These are phyloP conservation scores for Diaporthe ampelina DNA, from an alignment of 2,329 filamentous ascomycete genomes.

Conservation along the genomic window DNA sequence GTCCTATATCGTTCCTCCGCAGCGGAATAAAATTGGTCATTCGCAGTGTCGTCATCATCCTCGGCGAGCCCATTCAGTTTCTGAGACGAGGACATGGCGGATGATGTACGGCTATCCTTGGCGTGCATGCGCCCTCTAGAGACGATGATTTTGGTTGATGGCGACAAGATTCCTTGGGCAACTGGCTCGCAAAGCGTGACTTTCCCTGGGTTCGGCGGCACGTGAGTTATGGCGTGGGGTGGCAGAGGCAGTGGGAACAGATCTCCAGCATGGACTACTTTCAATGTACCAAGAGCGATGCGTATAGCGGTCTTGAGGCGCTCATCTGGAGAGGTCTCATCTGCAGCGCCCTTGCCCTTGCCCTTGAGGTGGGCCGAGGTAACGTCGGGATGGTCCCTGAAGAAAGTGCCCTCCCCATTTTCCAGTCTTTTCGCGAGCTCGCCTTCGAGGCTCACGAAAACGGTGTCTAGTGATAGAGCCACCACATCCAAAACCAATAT, in stretches of 20 bases:
- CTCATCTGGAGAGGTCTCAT: slow-evolving; percentile 61
- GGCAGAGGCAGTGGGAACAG: slow-evolving; percentile 82
- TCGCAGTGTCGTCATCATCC: slow-evolving; percentile 84
- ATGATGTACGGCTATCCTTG: slow-evolving; percentile 64
- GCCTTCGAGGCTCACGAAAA: slow-evolving; percentile 89
- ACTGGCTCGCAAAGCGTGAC: slow-evolving; percentile 96
- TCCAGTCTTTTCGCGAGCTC: slow-evolving; percentile 85
- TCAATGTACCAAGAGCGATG: slow-evolving; percentile 78
- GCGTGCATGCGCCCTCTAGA: slow-evolving; percentile 72
- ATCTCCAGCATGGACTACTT: slow-evolving; percentile 87
- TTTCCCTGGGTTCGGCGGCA: slow-evolving; percentile 85
- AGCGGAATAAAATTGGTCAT: slow-evolving; percentile 93
- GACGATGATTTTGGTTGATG: slow-evolving; percentile 87
- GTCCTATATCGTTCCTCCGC: slow-evolving; percentile 81
- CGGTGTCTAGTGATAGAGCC: slow-evolving; percentile 83
- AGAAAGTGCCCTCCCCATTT: slow-evolving; percentile 86
- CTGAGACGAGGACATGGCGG: slow-evolving; percentile 62
- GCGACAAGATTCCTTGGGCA: slow-evolving; percentile 83
- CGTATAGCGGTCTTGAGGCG: slow-evolving; percentile 77
- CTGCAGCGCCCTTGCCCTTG: slow-evolving; percentile 50
- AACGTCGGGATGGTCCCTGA: slow-evolving; percentile 68
- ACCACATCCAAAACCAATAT: slow-evolving; percentile 86
- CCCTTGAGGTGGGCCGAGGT: slow-evolving; percentile 49
- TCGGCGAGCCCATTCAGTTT: slow-evolving; percentile 71
- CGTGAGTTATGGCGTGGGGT: slow-evolving; percentile 88